Evolutionary conservation across 2,329 filamentous ascomycete genomes (phyloP).

Genomic region (Thielaviopsis euricoi): DNA sequence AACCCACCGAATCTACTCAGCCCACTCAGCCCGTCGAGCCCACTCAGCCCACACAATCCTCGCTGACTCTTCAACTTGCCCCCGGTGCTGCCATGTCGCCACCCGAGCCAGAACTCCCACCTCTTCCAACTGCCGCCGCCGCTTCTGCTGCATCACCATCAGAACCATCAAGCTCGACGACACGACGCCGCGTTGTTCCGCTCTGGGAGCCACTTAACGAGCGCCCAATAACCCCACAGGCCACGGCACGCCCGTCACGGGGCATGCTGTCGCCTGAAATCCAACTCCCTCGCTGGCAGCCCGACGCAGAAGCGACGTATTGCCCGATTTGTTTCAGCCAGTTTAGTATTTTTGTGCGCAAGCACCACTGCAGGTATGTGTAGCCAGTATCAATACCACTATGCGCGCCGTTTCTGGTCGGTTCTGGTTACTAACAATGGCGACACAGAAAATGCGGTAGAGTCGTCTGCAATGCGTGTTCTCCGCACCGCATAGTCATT

Average conservation of each 20-base stretch:
- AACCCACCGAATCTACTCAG: constrained; percentile 14
- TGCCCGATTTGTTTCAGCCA: constrained; percentile 71
- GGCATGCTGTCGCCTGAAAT: constrained; percentile 23
- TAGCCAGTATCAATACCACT: background rate
- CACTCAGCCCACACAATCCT: background rate
- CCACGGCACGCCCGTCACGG: background rate
- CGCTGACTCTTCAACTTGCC: background rate
- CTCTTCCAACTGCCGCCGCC: background rate
- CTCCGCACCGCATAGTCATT: constrained; percentile 87
- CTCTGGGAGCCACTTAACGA: constrained; percentile 1
- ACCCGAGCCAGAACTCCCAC: background rate
- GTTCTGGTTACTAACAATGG: constrained; percentile 1
- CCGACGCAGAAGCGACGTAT: constrained; percentile 62
- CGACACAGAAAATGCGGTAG: constrained; percentile 66
- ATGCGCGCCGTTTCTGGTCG: background rate
- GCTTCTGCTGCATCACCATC: too few species aligned
- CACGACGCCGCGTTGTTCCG: background rate
- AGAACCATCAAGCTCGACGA: background rate
- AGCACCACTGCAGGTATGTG: constrained; percentile 75
- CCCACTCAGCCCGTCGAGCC: constrained; percentile 14
- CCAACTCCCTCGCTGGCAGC: constrained; percentile 67
- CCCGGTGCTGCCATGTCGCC: background rate
- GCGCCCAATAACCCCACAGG: background rate
- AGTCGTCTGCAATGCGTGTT: constrained; percentile 80
- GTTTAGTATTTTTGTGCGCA: constrained; percentile 74